phyloP scores from a whole-genome alignment of 2,329 filamentous ascomycete genomes.

The Tolypocladium amazonense region DNA sequence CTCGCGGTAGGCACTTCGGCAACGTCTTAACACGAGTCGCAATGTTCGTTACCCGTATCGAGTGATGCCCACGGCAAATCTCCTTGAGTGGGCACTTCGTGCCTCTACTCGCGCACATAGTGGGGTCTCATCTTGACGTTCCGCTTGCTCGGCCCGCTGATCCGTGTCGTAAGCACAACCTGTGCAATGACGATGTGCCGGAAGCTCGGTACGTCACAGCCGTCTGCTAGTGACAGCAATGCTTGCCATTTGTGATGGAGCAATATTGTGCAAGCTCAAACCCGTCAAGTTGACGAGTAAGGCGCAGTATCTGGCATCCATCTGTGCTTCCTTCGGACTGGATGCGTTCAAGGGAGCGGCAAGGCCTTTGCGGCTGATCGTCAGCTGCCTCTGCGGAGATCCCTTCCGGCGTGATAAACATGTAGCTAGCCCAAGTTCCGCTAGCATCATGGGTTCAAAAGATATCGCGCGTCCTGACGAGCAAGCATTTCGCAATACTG shows the following conservation, averaged over 20 bases:
- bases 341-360: not conserved
- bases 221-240: not conserved
- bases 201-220: not conserved
- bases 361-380: not conserved
- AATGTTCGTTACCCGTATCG: too few relatives aligned
- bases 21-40: too few relatives aligned
- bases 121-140: too few relatives aligned
- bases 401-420: not conserved
- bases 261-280: not conserved
- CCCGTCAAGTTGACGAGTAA: not conserved
- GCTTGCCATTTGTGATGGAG: not conserved
- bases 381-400: not conserved
- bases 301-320: not conserved
- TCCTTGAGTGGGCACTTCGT: too few relatives aligned
- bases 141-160: not conserved
- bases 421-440: not conserved
- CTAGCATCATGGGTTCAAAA: slow-evolving; percentile 13
- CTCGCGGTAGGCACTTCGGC: not conserved
- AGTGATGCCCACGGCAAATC: too few relatives aligned
- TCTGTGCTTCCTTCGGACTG: not conserved
- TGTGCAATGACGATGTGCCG: not conserved
- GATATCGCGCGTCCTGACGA: slow-evolving; percentile 12
- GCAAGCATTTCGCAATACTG: slow-evolving; percentile 12
- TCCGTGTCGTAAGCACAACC: not conserved
- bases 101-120: too few relatives aligned